Conservation (phyloP, 2,329 filamentous ascomycete genomes). For the Diaporthe caulivora region DNA sequence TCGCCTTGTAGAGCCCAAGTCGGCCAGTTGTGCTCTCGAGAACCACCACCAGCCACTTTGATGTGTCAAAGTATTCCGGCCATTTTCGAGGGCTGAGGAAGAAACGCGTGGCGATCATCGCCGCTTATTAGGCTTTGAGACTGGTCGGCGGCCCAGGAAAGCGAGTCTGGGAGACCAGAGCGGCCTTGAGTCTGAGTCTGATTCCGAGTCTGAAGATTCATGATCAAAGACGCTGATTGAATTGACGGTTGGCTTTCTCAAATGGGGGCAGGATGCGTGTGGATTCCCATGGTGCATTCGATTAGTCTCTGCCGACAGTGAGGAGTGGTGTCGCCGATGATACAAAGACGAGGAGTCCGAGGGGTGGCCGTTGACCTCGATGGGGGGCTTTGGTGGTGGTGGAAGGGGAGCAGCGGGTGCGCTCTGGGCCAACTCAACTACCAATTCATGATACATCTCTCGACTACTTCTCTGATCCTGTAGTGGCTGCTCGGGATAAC, state of each 20-base stretch:
- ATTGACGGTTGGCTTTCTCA: neutral
- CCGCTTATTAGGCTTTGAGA: slow-evolving; percentile 3
- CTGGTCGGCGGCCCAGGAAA: slow-evolving; percentile 2
- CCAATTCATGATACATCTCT: slow-evolving; percentile 22
- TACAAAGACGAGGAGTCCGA: neutral
- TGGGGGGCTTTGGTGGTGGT: neutral
- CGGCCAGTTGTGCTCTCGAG: neutral
- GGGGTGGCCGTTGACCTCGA: neutral
- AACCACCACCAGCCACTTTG: neutral
- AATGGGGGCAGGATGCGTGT: neutral
- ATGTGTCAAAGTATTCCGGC: neutral
- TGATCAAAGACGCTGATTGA: slow-evolving; percentile 20
- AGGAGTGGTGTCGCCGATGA: slow-evolving; percentile 1
- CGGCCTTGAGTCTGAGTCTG: slow-evolving; percentile 13
- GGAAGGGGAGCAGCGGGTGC: neutral
- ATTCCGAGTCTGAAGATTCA: slow-evolving; percentile 17
- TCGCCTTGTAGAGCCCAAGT: neutral
- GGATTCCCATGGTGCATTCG: neutral
- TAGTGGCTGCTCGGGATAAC: neutral
- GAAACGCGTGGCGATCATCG: neutral
- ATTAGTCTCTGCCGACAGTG: neutral
- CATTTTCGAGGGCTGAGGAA: neutral
- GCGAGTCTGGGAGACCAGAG: slow-evolving; percentile 9
- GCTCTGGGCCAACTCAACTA: slow-evolving; percentile 18
- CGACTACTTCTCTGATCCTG: slow-evolving; percentile 6